phyloP scores from a whole-genome alignment of 2,329 filamentous ascomycete species.

The Graphilbum fragrans region DNA sequence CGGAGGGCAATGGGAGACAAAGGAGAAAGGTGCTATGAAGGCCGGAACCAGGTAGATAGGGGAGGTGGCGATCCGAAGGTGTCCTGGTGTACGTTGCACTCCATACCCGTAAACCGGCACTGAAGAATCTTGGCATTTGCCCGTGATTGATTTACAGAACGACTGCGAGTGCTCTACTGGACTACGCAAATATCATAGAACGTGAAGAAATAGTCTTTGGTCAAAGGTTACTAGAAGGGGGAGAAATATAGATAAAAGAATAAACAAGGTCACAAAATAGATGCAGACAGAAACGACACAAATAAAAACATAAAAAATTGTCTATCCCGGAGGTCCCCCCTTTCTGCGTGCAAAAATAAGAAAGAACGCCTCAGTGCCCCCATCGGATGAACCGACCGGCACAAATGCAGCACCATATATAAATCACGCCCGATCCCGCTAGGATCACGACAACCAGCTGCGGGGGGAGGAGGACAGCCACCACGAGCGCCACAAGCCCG shows the following conservation, averaged over 20 bases:
- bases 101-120: too few species aligned
- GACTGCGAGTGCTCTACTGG: too few species aligned
- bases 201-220: too few species aligned
- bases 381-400: slow-evolving; percentile 4
- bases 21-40: too few species aligned
- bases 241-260: neutral
- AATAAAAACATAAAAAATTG: neutral
- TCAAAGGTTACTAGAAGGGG: too few species aligned
- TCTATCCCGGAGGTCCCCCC: slow-evolving; percentile 5
- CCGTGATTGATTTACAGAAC: too few species aligned
- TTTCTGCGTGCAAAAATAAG: neutral
- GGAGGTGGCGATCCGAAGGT: too few species aligned
- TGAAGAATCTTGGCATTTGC: too few species aligned
- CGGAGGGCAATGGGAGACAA: too few species aligned
- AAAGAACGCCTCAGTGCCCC: slow-evolving; percentile 5
- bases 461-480: slow-evolving; percentile 33
- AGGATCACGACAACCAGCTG: slow-evolving; percentile 25
- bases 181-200: too few species aligned
- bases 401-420: slow-evolving; percentile 21
- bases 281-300: neutral
- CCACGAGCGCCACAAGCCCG: slow-evolving; percentile 28
- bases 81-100: too few species aligned
- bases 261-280: neutral
- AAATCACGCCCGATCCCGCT: slow-evolving; percentile 23
- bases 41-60: too few species aligned